A percentile compares a stretch with the other conserved stretches of the same genome.
phyloP scores from a whole-genome alignment of 78 protist genomes.

The Dictyostelium brefeldianum region DNA sequence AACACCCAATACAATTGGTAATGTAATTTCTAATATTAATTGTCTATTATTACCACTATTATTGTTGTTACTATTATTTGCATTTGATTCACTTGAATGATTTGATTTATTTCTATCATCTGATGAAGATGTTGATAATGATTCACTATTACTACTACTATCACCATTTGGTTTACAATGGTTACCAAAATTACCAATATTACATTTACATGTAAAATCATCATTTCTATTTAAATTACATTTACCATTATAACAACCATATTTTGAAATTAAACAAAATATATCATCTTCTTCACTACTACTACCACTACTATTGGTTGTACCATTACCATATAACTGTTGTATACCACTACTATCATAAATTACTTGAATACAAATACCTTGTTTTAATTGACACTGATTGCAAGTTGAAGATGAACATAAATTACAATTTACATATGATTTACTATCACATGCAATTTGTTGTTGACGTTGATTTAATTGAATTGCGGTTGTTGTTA shows the following conservation, averaged over 20 bases:
- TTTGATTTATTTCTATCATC: background rate
- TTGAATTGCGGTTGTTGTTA: background rate
- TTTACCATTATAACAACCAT: conserved; percentile 17
- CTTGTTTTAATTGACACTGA: background rate
- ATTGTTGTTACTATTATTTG: background rate
- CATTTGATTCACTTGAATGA: background rate
- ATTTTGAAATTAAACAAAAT: background rate
- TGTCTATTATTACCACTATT: background rate
- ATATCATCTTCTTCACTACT: background rate
- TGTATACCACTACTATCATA: background rate
- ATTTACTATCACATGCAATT: background rate
- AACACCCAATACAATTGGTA: conserved; percentile 47
- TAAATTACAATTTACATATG: background rate
- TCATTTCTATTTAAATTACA: background rate
- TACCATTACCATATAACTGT: background rate
- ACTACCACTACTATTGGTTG: background rate
- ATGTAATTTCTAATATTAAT: conserved; percentile 11
- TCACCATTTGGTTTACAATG: background rate
- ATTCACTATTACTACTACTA: background rate
- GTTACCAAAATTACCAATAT: background rate
- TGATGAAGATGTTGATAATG: background rate
- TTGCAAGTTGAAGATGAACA: background rate
- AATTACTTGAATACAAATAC: background rate
- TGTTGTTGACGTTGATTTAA: background rate
- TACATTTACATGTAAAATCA: background rate